Evolutionary conservation across 208 protist genomes (phyloP).

Genomic region (Leishmania arabica): DNA sequence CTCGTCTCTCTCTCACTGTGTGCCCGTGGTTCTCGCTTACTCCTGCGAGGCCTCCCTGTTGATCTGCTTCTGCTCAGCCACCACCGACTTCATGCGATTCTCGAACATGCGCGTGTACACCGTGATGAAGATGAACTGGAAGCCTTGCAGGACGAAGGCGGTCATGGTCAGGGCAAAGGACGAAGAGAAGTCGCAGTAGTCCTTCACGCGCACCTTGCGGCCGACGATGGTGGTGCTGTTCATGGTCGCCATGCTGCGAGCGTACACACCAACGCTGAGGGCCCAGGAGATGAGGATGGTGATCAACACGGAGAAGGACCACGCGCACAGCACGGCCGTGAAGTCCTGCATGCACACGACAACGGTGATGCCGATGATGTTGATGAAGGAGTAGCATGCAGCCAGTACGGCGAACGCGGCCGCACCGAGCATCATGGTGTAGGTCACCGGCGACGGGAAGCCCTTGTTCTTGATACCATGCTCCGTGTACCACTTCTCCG

Average conservation of each 20-base stretch:
- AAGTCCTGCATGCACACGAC: constrained; percentile 26
- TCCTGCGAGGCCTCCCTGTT: not conserved
- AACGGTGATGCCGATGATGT: constrained; percentile 16
- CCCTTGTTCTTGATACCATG: constrained; percentile 4
- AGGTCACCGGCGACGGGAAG: constrained; percentile 16
- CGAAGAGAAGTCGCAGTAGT: constrained; percentile 29
- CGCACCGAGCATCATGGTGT: constrained; percentile 29
- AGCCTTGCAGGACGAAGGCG: constrained; percentile 24
- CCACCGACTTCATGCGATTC: constrained; percentile 23
- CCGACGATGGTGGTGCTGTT: constrained; percentile 20
- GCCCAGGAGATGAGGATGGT: constrained; percentile 37
- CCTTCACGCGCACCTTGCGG: constrained; percentile 24
- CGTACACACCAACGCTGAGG: constrained; percentile 27
- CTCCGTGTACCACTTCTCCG: constrained; percentile 21
- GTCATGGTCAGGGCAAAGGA: constrained; percentile 28
- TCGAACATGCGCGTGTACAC: constrained; percentile 25
- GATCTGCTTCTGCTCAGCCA: constrained; percentile 34
- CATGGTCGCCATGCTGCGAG: constrained; percentile 16
- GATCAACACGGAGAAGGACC: constrained; percentile 33
- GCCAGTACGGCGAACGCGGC: constrained; percentile 24
- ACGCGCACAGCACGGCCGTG: constrained; percentile 31
- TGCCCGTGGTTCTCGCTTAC: not conserved
- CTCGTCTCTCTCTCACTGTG: not conserved
- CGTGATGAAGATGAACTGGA: constrained; percentile 33
- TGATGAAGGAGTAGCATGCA: constrained; percentile 28